Percentiles rank a stretch among this genome's conserved stretches.
These are phyloP conservation scores for Chytriomyces sp. DNA, from an alignment of 192 early-diverging fungal genomes.

Conservation along the genomic window DNA sequence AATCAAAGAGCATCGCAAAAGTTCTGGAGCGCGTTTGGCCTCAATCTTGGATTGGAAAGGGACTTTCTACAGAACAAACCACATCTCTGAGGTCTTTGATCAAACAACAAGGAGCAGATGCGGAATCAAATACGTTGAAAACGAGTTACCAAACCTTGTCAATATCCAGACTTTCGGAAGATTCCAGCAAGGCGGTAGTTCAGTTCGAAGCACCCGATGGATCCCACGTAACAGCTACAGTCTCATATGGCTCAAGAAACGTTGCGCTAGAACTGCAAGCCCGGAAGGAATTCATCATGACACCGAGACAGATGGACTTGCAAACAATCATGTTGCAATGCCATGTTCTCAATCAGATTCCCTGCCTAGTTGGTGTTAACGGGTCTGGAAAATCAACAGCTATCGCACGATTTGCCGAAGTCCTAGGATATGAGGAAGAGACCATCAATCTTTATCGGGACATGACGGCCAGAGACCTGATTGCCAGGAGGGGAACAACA, in stretches of 20 bases:
- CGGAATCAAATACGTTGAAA: too few relatives aligned
- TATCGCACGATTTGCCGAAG: constrained; percentile 60
- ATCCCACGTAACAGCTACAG: too few relatives aligned
- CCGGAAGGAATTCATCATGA: constrained; percentile 38
- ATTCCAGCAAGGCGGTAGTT: too few relatives aligned
- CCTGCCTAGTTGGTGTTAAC: constrained; percentile 72
- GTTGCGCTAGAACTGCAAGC: too few relatives aligned
- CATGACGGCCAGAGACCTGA: constrained; percentile 75
- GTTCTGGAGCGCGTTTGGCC: constrained; percentile 33
- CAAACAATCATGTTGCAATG: constrained; percentile 37
- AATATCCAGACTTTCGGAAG: too few relatives aligned
- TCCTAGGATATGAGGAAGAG: constrained; percentile 64
- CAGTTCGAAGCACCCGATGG: too few relatives aligned
- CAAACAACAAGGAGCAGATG: too few relatives aligned
- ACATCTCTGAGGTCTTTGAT: constrained; percentile 19
- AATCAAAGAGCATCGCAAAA: constrained; percentile 2
- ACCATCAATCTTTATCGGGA: constrained; percentile 74
- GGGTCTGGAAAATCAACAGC: constrained; percentile 73
- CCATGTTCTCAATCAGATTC: constrained; percentile 46
- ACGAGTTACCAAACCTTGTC: too few relatives aligned
- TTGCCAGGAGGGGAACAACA: constrained; percentile 71
- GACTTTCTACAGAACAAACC: constrained; percentile 24
- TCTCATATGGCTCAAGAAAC: too few relatives aligned
- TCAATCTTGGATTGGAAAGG: constrained; percentile 31
- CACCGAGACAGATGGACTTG: constrained; percentile 30